A percentile compares a stretch with the other conserved stretches of the same genome.
Conservation (phyloP, 192 early-diverging fungal species). For the Backusella parvicylindrica region DNA sequence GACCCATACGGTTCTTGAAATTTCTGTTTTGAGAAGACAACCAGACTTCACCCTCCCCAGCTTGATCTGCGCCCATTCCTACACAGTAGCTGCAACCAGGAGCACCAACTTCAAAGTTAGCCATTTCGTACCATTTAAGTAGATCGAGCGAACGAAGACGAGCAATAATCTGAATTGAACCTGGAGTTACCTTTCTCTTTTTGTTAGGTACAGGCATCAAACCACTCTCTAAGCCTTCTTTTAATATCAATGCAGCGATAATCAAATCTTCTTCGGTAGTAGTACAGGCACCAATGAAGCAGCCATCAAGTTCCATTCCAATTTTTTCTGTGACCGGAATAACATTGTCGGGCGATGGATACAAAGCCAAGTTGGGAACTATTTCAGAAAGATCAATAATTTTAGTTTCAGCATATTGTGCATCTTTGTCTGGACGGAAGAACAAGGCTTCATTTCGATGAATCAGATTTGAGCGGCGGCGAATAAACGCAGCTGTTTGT, state of each 20-base stretch:
- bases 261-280: slow-evolving; percentile 83
- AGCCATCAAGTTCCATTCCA: slow-evolving; percentile 71
- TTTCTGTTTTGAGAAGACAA: slow-evolving; percentile 83
- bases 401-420: slow-evolving; percentile 77
- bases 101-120: slow-evolving; percentile 70
- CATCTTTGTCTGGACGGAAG: slow-evolving; percentile 72
- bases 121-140: slow-evolving; percentile 70
- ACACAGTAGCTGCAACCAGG: slow-evolving; percentile 83
- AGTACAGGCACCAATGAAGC: slow-evolving; percentile 81
- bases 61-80: slow-evolving; percentile 73
- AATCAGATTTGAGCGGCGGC: slow-evolving; percentile 68
- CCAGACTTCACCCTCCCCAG: slow-evolving; percentile 78
- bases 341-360: slow-evolving; percentile 78
- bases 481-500: slow-evolving; percentile 69
- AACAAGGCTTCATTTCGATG: slow-evolving; percentile 66
- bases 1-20: slow-evolving; percentile 84
- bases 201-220: slow-evolving; percentile 54
- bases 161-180: slow-evolving; percentile 73
- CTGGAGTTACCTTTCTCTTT: slow-evolving; percentile 74
- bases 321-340: slow-evolving; percentile 54
- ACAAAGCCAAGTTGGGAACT: slow-evolving; percentile 63
- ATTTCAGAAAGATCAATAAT: slow-evolving; percentile 69
- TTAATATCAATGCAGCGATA: slow-evolving; percentile 69
- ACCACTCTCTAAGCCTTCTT: slow-evolving; percentile 70
- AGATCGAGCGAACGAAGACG: slow-evolving; percentile 74